A percentile compares a stretch with the other conserved stretches of the same genome.
Conservation (phyloP, 1,139 yeast species). For the Wickerhamiella infanticola region DNA sequence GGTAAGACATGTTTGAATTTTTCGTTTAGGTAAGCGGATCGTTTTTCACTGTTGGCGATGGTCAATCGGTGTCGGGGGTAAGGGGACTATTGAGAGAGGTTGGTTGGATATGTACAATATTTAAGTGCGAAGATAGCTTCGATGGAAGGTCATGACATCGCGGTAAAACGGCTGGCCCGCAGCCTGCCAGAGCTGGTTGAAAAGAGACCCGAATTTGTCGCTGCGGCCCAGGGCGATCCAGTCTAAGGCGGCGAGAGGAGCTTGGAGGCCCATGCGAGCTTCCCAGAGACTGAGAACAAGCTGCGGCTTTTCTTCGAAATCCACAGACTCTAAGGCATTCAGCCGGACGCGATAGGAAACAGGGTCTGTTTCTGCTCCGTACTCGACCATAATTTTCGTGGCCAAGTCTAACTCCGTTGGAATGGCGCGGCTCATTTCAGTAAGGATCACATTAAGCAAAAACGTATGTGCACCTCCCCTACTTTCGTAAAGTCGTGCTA, state of each 20-base stretch:
- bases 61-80: not conserved
- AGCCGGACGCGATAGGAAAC: slow-evolving; percentile 64
- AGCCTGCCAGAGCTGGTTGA: slow-evolving; percentile 6
- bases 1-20: slow-evolving; percentile 3
- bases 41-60: not conserved
- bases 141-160: slow-evolving; percentile 6
- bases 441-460: slow-evolving; percentile 61
- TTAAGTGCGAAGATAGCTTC: not conserved
- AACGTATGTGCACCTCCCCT: slow-evolving; percentile 34
- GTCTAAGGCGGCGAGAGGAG: slow-evolving; percentile 12
- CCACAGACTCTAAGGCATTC: slow-evolving; percentile 57
- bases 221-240: slow-evolving; percentile 55
- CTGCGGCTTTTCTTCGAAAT: slow-evolving; percentile 34
- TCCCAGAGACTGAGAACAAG: slow-evolving; percentile 45
- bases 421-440: slow-evolving; percentile 51
- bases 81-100: not conserved
- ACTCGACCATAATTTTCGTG: slow-evolving; percentile 47
- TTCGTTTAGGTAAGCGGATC: not conserved
- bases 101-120: too few relatives aligned
- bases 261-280: slow-evolving; percentile 34
- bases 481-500: slow-evolving; percentile 44
- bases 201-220: slow-evolving; percentile 5
- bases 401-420: slow-evolving; percentile 42
- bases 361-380: slow-evolving; percentile 44
- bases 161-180: slow-evolving; percentile 9